Conservation (phyloP, 176 grass and related monocot species). For the bread wheat (Triticum aestivum) region IWGSC_CS_RefSeq_v2.1 NC_057795.1:650626029-650626528, state of each 20-base stretch:
- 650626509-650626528: constrained; percentile 4
- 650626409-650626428: constrained; percentile 1
- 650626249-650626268: background rate
- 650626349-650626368: background rate
- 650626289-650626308: background rate
- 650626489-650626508: constrained; percentile 5
- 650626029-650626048: too few species aligned
- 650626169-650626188: background rate
- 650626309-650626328: background rate
- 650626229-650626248: background rate
- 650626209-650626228: background rate
- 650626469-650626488: constrained; percentile 39
- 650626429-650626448: constrained; percentile 17
- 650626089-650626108: background rate
- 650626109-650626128: background rate
- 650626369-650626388: background rate
- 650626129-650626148: background rate
- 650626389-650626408: background rate
- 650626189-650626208: background rate
- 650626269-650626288: background rate
- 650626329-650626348: background rate
- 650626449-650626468: background rate
- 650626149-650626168: background rate
- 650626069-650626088: too few species aligned
- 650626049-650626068: background rate